Percentiles rank a stretch among this genome's conserved stretches.
Evolutionary conservation across 2,329 filamentous ascomycete genomes (phyloP).

Genomic region (Acrodontium crateriforme): DNA sequence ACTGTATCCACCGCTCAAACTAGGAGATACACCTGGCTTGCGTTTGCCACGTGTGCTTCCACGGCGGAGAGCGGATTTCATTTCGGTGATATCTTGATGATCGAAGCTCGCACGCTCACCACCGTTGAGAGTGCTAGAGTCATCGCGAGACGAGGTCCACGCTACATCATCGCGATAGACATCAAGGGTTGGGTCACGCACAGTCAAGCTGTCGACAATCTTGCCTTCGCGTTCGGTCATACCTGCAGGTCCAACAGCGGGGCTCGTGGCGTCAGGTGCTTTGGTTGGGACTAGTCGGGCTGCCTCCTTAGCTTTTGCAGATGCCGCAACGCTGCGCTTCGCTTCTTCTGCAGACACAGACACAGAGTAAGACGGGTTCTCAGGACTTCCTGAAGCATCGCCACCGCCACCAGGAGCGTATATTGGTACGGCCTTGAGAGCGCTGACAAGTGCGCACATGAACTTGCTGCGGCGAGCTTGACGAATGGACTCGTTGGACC

Average conservation of each 20-base stretch:
- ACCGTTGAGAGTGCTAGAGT: slow-evolving; percentile 21
- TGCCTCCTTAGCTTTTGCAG: slow-evolving; percentile 32
- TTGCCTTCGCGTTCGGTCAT: slow-evolving; percentile 13
- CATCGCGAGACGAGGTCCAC: slow-evolving; percentile 28
- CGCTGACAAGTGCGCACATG: slow-evolving; percentile 81
- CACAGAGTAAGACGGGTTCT: slow-evolving; percentile 75
- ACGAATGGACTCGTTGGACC: slow-evolving; percentile 60
- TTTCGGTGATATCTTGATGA: slow-evolving; percentile 32
- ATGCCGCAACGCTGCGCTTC: slow-evolving; percentile 42
- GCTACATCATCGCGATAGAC: slow-evolving; percentile 30
- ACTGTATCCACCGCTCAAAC: too few species aligned
- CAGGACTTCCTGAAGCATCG: slow-evolving; percentile 43
- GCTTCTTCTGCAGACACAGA: slow-evolving; percentile 58
- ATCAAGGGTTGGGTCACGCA: slow-evolving; percentile 29
- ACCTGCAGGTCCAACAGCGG: slow-evolving; percentile 11
- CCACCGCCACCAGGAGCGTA: slow-evolving; percentile 62
- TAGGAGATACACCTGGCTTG: slow-evolving; percentile 18
- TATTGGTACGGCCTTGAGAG: slow-evolving; percentile 78
- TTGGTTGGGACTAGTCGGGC: slow-evolving; percentile 48
- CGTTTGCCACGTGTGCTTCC: slow-evolving; percentile 32
- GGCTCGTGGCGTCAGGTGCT: slow-evolving; percentile 18
- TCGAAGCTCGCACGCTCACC: slow-evolving; percentile 29
- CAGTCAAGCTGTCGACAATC: slow-evolving; percentile 32
- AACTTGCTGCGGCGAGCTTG: slow-evolving; percentile 81
- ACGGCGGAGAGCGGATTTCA: slow-evolving; percentile 31